Base-by-base conservation (phyloP, 148 eudicot species). In the Camellia sinensis region DNA sequence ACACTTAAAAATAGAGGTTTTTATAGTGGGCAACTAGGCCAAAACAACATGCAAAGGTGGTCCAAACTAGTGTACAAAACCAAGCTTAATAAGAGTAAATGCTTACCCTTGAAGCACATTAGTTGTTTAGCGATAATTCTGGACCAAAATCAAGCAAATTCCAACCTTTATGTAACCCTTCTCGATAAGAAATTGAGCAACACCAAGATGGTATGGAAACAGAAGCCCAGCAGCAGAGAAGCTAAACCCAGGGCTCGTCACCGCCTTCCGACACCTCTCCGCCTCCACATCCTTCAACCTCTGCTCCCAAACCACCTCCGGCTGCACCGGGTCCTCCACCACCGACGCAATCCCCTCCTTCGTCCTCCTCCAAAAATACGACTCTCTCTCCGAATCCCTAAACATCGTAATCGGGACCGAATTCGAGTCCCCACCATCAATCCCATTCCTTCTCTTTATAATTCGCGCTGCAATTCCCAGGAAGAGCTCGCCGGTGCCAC, bases 191-290 rank as follows among this genome's bases (percentile, higher is more conserved):
- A 87, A 87, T 50, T 88, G 84, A 67, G 98, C 99, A 54, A 91
- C 99, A 9, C 99, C 99, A 53, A 96, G 98, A 88, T 96, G 99
- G 79, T 96, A 96, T 3, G 99, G 98, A 82, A 96, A 94, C 92
- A 96, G 88, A 75, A 93, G 91, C 2, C 99, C 99, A 18, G 99
- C 99, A 15, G 99, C 99, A 3, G 99, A 96, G 85, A 96, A 96
- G 67, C 99, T 96, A 82, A 96, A 96, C 73, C 99, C 99, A 0
- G 98, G 98, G 66, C 93, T 89, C 37, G 91, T 89, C 53, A 91
- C 90, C 73, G 74, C 82, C 78, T 73, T 85, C 41, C 92, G 78
- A 10, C 86, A 75, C 83, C 73, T 85, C 87, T 96, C 98, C 0
- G 97, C 98, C 78, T 93, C 93, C 41, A 96, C 92, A 83, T 96